Conservation (phyloP, 192 early-diverging fungal species). For the Podila minutissima region DNA sequence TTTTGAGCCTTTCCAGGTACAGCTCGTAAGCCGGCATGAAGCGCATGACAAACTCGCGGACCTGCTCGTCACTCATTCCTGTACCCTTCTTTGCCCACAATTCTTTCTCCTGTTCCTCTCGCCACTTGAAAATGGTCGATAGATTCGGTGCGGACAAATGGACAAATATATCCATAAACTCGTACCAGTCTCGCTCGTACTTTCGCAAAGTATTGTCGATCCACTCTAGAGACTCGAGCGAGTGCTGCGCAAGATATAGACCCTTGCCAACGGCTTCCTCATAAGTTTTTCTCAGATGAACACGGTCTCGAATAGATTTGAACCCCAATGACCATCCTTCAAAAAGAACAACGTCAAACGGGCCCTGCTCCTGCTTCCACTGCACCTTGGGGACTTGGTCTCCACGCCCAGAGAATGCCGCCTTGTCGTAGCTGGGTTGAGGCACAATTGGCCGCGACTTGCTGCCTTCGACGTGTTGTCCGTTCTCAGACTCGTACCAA, state of each 20-base stretch:
- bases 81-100: conserved; percentile 56
- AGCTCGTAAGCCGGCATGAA: conserved; percentile 90
- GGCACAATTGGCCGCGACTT: conserved; percentile 25
- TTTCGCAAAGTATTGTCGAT: conserved; percentile 60
- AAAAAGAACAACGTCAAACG: conserved; percentile 85
- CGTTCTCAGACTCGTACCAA: neutral
- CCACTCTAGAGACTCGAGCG: conserved; percentile 50
- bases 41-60: conserved; percentile 83
- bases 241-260: conserved; percentile 41
- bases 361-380: conserved; percentile 66
- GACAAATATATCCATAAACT: conserved; percentile 80
- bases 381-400: conserved; percentile 70
- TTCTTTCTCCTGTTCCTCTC: conserved; percentile 85
- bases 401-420: conserved; percentile 76
- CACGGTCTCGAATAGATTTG: conserved; percentile 58
- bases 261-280: conserved; percentile 5
- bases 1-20: conserved; percentile 60
- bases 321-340: conserved; percentile 97
- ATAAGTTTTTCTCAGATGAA: conserved; percentile 25
- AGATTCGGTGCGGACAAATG: conserved; percentile 71
- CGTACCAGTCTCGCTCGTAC: conserved; percentile 71
- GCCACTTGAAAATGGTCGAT: conserved; percentile 83
- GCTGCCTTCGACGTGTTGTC: neutral
- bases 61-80: conserved; percentile 79
- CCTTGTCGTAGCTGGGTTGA: conserved; percentile 89